Conservation (phyloP, 495 filamentous ascomycete species). For the Penicillium cosmopolitanum region DNA sequence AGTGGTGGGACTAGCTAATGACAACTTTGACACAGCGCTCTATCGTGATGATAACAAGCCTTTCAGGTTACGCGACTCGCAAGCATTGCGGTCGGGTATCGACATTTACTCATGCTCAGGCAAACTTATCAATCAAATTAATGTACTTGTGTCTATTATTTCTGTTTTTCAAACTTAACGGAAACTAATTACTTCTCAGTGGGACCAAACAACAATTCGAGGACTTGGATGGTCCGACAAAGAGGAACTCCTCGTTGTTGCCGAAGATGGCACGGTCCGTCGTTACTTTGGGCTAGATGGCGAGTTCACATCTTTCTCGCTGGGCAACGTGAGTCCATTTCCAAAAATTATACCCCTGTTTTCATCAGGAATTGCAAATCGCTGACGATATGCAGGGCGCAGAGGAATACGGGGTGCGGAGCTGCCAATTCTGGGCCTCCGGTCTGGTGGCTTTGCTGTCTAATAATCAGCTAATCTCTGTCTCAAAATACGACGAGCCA, state of each 20-base stretch:
- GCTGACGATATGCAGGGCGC: conserved; percentile 59
- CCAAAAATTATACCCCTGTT: neutral
- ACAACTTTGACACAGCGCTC: conserved; percentile 59
- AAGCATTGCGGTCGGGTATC: conserved; percentile 78
- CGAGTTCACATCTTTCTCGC: conserved; percentile 94
- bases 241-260: conserved; percentile 87
- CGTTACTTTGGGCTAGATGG: conserved; percentile 91
- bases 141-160: conserved; percentile 42
- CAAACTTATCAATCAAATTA: conserved; percentile 73
- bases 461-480: conserved; percentile 85
- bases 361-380: no score
- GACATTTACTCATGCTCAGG: conserved; percentile 94
- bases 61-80: conserved; percentile 71
- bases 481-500: conserved; percentile 88
- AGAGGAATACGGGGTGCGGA: conserved; percentile 82
- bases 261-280: conserved; percentile 85
- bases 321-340: conserved; percentile 69
- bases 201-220: conserved; percentile 89
- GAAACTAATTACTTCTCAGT: conserved; percentile 52
- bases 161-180: neutral
- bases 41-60: conserved; percentile 87
- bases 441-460: conserved; percentile 92
- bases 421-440: conserved; percentile 86
- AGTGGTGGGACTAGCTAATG: conserved; percentile 7
- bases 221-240: conserved; percentile 97